Percentiles rank a stretch among this genome's conserved stretches.
Evolutionary conservation across 495 filamentous ascomycete genomes (phyloP).

Genomic region (Aspergillus egyptiacus): DNA sequence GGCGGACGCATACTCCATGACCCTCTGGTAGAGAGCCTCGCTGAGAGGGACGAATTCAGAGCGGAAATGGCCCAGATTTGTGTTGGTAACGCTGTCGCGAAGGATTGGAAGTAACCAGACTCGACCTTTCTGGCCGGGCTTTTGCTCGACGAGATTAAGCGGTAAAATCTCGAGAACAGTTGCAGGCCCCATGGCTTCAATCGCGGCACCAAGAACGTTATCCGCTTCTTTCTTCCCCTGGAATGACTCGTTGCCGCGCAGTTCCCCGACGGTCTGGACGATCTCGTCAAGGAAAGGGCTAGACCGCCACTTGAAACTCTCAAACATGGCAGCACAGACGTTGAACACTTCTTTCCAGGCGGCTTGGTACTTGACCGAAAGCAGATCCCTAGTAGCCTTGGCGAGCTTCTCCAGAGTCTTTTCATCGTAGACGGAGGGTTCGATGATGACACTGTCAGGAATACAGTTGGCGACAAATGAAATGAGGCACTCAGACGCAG

Average conservation of each 20-base stretch:
- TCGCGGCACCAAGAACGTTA: slow-evolving; percentile 75
- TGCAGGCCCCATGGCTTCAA: slow-evolving; percentile 82
- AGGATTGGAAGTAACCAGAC: slow-evolving; percentile 93
- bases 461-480: slow-evolving; percentile 87
- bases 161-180: slow-evolving; percentile 73
- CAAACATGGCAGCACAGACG: slow-evolving; percentile 80
- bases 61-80: slow-evolving; percentile 78
- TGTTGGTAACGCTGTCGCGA: slow-evolving; percentile 77
- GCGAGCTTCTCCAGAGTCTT: slow-evolving; percentile 73
- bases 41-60: slow-evolving; percentile 81
- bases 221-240: slow-evolving; percentile 93
- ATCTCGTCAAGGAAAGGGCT: slow-evolving; percentile 67
- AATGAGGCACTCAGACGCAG: slow-evolving; percentile 88
- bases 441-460: slow-evolving; percentile 68
- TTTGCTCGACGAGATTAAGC: slow-evolving; percentile 73
- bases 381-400: slow-evolving; percentile 57
- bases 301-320: slow-evolving; percentile 77
- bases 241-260: slow-evolving; percentile 85
- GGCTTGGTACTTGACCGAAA: slow-evolving; percentile 84
- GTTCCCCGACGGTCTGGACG: slow-evolving; percentile 72
- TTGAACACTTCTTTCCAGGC: slow-evolving; percentile 96
- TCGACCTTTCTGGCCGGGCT: slow-evolving; percentile 68
- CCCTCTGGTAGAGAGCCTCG: slow-evolving; percentile 80
- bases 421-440: slow-evolving; percentile 85
- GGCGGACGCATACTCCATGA: slow-evolving; percentile 67